Evolutionary conservation across 2,329 filamentous ascomycete species (phyloP), one percentile per base, ranked within the genome.

Genomic region (Botrytis medusae): DNA sequence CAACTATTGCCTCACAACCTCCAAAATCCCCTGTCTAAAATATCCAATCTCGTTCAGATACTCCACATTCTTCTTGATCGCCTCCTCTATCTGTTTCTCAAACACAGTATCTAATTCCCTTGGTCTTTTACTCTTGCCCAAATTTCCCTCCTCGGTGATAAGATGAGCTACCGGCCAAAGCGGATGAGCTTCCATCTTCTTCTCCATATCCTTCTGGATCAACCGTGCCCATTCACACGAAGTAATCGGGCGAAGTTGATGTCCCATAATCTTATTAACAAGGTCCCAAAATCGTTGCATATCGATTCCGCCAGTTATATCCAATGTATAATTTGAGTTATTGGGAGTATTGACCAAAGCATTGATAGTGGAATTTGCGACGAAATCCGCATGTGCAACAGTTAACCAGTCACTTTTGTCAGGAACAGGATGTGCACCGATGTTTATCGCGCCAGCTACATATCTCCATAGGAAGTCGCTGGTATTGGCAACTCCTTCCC

Each of bases 381-480:
- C 60, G 25, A 48, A 46, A 65, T 71, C 69, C 32, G 46, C 69
- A 51, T 44, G 34, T 40, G 44, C 69, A 7, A 71, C 60, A 5
- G 57, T 62, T 22, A 74, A 32, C 72, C 74, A 74, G 9, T 65
- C 72, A 4, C 37, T 29, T 25, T 54, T 54, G 16, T 63, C 54
- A 1, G 67, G 67, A 9, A 44, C 44, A 10, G 71, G 71, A 69
- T 74, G 73, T 32, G 42, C 60, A 7, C 74, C 72, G 29, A 78
- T 61, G 9, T 48, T 65, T 42, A 77, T 54, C 2, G 71, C 71
- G 44, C 63, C 72, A 14, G 73, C 72, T 9, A 77, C 77, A 69
- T 79, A 73, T 46, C 77, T 72, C 77, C 77, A 79, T 32, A 79
- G 54, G 61, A 77, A 79, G 65, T 79, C 77, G 32, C 74, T 75